Evolutionary conservation across 352 stramenopile genomes (phyloP), one percentile per base, ranked within the genome.

Genomic region (Pythium grandisporangium): DNA sequence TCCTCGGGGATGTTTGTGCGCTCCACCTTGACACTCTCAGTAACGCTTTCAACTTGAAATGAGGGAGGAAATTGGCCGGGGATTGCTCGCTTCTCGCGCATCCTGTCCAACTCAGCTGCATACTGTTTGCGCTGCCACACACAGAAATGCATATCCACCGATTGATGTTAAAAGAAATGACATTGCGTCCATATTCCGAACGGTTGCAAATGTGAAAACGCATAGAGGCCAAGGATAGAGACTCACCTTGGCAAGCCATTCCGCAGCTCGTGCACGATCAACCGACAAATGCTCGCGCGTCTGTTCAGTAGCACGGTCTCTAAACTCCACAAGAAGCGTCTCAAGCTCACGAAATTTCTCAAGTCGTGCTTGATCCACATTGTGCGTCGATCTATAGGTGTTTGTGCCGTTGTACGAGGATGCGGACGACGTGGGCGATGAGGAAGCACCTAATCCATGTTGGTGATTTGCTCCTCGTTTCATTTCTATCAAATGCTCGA

Each of bases 321-420:
- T 70, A 53, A 80, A 85, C 11, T 75, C 60, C 2, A 91, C 66
- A 25, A 91, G 37, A 14, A 84, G 19, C 20, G 70, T 45, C 39
- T 91, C 78, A 3, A 91, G 55, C 17, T 82, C 61, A 16, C 71
- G 51, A 29, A 84, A 89, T 29, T 67, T 67, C 6, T 36, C 44
- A 14, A 45, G 23, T 3, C 46, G 40, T 6, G 39, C 43, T 2
- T 46, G 25, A 16, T 75, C 57, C 0, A n/a, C n/a, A n/a, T n/a
- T n/a, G n/a, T n/a, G n/a, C n/a, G n/a, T n/a, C n/a, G n/a, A n/a
- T n/a, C n/a, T n/a, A n/a, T n/a, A n/a, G n/a, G n/a, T n/a, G n/a
- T n/a, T n/a, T n/a, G n/a, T n/a, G n/a, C n/a, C n/a, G n/a, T n/a
- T n/a, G n/a, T n/a, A n/a, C n/a, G n/a, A n/a, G 10, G 27, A 32